Evolutionary conservation across 106 monocot species (phyloP).

Genomic region (Dioscorea alata): DNA sequence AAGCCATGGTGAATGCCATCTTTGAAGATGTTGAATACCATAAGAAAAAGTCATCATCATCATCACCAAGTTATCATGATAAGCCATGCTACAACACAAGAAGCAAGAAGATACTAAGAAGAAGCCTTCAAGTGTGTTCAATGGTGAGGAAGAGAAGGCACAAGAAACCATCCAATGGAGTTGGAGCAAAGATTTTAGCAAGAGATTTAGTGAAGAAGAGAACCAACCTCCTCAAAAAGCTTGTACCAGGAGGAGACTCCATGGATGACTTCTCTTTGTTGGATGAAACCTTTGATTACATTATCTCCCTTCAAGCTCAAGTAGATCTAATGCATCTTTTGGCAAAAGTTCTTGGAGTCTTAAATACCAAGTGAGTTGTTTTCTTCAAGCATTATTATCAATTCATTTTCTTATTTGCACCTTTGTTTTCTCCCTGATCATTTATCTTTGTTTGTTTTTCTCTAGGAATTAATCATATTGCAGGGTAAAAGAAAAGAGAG

Average conservation of each 20-base stretch:
- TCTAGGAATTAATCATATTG: too few species aligned
- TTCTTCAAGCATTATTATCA: too few species aligned
- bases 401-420: too few species aligned
- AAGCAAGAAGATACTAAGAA: conserved; percentile 24
- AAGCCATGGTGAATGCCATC: not conserved
- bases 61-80: too few species aligned
- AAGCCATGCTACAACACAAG: not conserved
- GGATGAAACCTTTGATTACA: conserved; percentile 59
- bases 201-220: conserved; percentile 43
- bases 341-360: conserved; percentile 9
- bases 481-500: too few species aligned
- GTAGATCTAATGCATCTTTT: conserved; percentile 49
- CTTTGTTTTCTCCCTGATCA: too few species aligned
- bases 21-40: too few species aligned
- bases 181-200: conserved; percentile 12
- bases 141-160: not conserved
- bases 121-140: conserved; percentile 4
- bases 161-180: not conserved
- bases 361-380: conserved; percentile 19
- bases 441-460: too few species aligned
- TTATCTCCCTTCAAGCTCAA: conserved; percentile 51
- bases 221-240: conserved; percentile 30
- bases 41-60: too few species aligned
- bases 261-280: conserved; percentile 38
- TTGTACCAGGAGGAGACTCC: conserved; percentile 58